phyloP scores from a whole-genome alignment of 306 rosid genomes.

The Senna siamea region DNA sequence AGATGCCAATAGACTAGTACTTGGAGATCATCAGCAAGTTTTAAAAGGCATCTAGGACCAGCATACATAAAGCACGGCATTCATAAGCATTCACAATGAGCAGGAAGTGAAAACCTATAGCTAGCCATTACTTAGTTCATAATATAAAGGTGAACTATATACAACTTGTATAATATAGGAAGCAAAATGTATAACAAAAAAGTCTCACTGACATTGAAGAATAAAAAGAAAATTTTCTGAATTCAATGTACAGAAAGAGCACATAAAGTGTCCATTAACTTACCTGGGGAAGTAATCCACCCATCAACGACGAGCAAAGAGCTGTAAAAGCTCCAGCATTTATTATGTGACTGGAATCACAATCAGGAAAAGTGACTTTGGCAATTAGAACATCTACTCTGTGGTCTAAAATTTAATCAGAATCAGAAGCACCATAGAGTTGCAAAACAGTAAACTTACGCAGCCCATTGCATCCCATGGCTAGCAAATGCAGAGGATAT shows the following conservation, averaged over 20 bases:
- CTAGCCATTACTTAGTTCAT: background rate
- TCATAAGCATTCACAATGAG: background rate
- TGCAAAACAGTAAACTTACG: slow-evolving; percentile 58
- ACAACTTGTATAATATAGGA: background rate
- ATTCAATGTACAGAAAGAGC: background rate
- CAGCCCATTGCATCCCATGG: slow-evolving; percentile 92
- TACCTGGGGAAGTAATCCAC: slow-evolving; percentile 96
- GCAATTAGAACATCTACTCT: slow-evolving; percentile 14
- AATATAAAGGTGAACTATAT: background rate
- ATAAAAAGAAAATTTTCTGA: slow-evolving; percentile 5
- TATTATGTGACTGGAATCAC: slow-evolving; percentile 72
- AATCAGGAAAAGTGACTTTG: slow-evolving; percentile 29
- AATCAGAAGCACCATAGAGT: slow-evolving; percentile 3
- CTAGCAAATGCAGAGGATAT: slow-evolving; percentile 83
- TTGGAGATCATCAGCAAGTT: background rate
- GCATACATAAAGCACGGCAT: background rate
- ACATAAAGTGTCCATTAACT: slow-evolving; percentile 9
- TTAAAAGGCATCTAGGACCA: background rate
- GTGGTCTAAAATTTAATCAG: background rate
- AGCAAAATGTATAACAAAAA: slow-evolving; percentile 1
- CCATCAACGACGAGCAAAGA: slow-evolving; percentile 85
- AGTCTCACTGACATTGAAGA: background rate
- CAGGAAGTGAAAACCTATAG: background rate
- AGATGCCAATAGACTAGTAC: background rate
- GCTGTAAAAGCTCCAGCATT: slow-evolving; percentile 88